Percentiles rank a stretch among this genome's conserved stretches.
Conservation (phyloP, 2,329 filamentous ascomycete genomes). For the Dryadomyces quercus-mongolicae region DNA sequence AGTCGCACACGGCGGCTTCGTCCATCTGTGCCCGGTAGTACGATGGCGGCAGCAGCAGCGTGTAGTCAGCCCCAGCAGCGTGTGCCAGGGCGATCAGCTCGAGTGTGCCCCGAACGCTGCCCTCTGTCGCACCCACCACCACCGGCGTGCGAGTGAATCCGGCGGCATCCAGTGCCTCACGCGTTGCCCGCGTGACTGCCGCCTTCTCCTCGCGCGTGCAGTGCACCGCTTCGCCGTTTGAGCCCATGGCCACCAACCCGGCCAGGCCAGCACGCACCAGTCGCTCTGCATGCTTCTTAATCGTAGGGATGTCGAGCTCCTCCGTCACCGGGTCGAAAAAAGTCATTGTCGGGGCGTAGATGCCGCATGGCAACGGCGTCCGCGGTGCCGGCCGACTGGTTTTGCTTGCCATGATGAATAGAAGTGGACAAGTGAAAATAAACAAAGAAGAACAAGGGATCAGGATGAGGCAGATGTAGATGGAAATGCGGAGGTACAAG, state of each 20-base stretch:
- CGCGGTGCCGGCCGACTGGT: slow-evolving; percentile 24
- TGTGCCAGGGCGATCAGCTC: slow-evolving; percentile 56
- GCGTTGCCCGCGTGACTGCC: slow-evolving; percentile 62
- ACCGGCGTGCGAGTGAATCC: slow-evolving; percentile 67
- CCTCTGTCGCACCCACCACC: slow-evolving; percentile 71
- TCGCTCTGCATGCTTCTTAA: slow-evolving; percentile 70
- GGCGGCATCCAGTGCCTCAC: slow-evolving; percentile 70
- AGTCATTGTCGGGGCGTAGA: slow-evolving; percentile 83
- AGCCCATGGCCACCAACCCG: slow-evolving; percentile 78
- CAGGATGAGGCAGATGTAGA: neutral
- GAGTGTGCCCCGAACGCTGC: slow-evolving; percentile 71
- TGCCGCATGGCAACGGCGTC: slow-evolving; percentile 61
- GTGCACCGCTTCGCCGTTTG: slow-evolving; percentile 82
- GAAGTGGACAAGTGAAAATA: neutral
- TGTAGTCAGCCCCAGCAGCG: slow-evolving; percentile 65
- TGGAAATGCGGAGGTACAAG: neutral
- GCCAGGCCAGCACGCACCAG: slow-evolving; percentile 67
- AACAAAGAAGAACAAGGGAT: neutral
- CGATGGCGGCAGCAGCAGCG: slow-evolving; percentile 65
- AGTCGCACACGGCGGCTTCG: slow-evolving; percentile 53
- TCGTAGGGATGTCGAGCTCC: slow-evolving; percentile 67
- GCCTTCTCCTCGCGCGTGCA: slow-evolving; percentile 67
- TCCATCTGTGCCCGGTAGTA: slow-evolving; percentile 74
- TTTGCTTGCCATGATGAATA: neutral
- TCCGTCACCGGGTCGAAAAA: slow-evolving; percentile 79